Base-by-base conservation (phyloP, 306 rosid genomes). In the Amphicarpaea edgeworthii region DNA sequence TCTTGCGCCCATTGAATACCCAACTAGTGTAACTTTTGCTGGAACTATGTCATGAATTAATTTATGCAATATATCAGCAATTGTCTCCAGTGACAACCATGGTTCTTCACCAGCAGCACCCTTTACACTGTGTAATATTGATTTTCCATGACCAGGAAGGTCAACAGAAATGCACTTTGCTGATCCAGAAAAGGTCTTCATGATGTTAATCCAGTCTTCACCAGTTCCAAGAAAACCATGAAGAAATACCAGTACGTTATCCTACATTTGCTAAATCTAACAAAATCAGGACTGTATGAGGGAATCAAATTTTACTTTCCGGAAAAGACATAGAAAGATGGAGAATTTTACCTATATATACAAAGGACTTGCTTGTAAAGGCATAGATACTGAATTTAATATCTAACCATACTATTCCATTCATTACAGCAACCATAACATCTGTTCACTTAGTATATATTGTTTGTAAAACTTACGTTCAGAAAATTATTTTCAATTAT, bases 1-100 rank as follows among this genome's bases (percentile, higher is more conserved):
- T 84, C 98, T 90, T 65, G 91, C 97, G 34, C 98, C 97, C 98
- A 94, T 88, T 20, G 97, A 94, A 72, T 94, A 94, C 68, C 98
- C 98, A 68, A 92, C 93, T 8, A 89, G 72, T 32, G 89, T 88
- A 76, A 94, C 91, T 80, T 87, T 86, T 54, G 63, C 86, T 12
- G 93, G 88, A 71, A 92, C 80, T 61, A 94, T 55, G 51, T 76
- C 76, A 67, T 68, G 73, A 70, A 92, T 65, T 82, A 92, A 57
- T 76, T 86, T 82, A 64, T 73, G 49, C 21, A 92, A 47, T 71
- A 90, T 17, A 53, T 84, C 87, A 20, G 89, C 91, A 70, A 90
- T 79, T 45, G 77, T 85, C 81, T 94, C 96, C 67, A 92, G 24
- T 9, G 93, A 88, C 81, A 87, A 81, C 51, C 66, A 67, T 61